These are phyloP conservation scores for Cladophialophora yegresii DNA, from an alignment of 2,329 filamentous ascomycete species.

Conservation along the genomic window DNA sequence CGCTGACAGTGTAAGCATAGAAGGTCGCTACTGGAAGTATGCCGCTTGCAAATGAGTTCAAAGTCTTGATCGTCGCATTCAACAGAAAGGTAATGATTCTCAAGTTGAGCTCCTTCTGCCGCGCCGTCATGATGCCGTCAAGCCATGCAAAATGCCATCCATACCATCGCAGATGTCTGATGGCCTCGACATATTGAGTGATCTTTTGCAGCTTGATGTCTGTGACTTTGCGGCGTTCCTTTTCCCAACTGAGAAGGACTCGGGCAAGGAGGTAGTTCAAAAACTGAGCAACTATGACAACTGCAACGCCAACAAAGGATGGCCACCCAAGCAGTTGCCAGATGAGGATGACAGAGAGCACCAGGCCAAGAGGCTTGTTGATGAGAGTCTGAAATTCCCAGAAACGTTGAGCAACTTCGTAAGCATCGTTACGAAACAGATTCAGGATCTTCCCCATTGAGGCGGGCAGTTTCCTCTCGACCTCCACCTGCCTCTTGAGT, in stretches of 20 bases:
- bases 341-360: slow-evolving; percentile 71
- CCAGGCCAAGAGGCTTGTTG: slow-evolving; percentile 73
- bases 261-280: slow-evolving; percentile 70
- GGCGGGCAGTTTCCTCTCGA: slow-evolving; percentile 56
- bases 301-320: slow-evolving; percentile 70
- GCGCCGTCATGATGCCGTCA: slow-evolving; percentile 65
- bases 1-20: slow-evolving; percentile 74
- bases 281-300: slow-evolving; percentile 68
- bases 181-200: slow-evolving; percentile 82
- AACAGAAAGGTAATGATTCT: slow-evolving; percentile 66
- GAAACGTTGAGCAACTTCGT: slow-evolving; percentile 76
- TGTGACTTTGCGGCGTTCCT: slow-evolving; percentile 69
- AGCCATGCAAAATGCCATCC: slow-evolving; percentile 80
- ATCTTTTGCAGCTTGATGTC: slow-evolving; percentile 78
- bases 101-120: slow-evolving; percentile 67
- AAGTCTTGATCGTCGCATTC: slow-evolving; percentile 63
- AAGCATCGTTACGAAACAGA: slow-evolving; percentile 76
- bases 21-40: slow-evolving; percentile 80
- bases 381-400: slow-evolving; percentile 83
- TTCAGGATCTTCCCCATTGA: slow-evolving; percentile 91
- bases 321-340: slow-evolving; percentile 79
- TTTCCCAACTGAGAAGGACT: slow-evolving; percentile 68
- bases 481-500: slow-evolving; percentile 33
- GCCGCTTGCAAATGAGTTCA: slow-evolving; percentile 71
- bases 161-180: slow-evolving; percentile 78